Conservation (phyloP, 2,329 filamentous ascomycete genomes). For the Pestalotiopsis sp. region DNA sequence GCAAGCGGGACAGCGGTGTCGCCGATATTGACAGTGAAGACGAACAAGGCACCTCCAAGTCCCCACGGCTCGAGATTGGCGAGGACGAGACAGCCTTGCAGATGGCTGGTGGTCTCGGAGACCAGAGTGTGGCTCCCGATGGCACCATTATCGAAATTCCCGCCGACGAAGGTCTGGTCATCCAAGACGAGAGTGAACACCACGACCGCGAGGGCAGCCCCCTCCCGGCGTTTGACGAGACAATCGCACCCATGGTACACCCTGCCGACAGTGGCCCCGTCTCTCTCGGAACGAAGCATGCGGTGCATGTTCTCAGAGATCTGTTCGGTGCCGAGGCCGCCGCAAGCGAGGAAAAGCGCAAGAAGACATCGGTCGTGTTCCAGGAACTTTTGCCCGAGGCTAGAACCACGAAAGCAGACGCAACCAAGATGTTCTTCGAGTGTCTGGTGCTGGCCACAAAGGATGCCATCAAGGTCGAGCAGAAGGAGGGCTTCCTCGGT, state of each 20-base stretch:
- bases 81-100: constrained; percentile 63
- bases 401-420: constrained; percentile 81
- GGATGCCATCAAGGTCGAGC: constrained; percentile 96
- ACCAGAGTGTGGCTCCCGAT: constrained; percentile 57
- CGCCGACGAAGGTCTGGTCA: constrained; percentile 50
- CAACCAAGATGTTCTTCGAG: constrained; percentile 99
- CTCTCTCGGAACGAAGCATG: constrained; percentile 89
- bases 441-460: constrained; percentile 94
- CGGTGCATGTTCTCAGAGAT: constrained; percentile 90
- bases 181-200: constrained; percentile 48
- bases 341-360: constrained; percentile 69
- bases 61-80: constrained; percentile 68
- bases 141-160: constrained; percentile 67
- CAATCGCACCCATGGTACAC: constrained; percentile 73
- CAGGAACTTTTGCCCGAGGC: constrained; percentile 86
- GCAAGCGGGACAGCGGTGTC: constrained; percentile 88
- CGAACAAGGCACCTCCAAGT: constrained; percentile 64
- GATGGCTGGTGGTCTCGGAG: constrained; percentile 49
- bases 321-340: constrained; percentile 77
- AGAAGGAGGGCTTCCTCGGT: constrained; percentile 71
- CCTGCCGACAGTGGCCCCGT: constrained; percentile 84
- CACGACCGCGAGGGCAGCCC: constrained; percentile 45
- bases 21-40: constrained; percentile 75
- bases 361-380: constrained; percentile 79
- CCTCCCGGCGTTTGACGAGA: constrained; percentile 75